phyloP scores from a whole-genome alignment of 768 basidiomycete genomes.

The Lentinula boryana region DNA sequence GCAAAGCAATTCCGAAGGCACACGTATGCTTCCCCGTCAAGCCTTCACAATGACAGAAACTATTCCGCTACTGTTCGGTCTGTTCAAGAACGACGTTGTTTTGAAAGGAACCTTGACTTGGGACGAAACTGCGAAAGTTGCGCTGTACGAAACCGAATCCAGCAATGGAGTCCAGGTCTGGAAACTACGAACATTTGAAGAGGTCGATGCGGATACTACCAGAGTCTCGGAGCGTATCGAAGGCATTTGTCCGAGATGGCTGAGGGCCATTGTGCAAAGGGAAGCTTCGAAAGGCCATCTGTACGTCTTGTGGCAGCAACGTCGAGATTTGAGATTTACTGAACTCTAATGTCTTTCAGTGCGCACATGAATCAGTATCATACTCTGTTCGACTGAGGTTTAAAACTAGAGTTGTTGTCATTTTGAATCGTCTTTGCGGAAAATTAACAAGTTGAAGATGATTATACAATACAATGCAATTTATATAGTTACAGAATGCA shows the following conservation, averaged over 20 bases:
- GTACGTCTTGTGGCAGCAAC: slow-evolving; percentile 10
- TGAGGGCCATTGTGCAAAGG: slow-evolving; percentile 21
- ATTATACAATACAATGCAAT: background rate
- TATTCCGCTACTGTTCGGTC: slow-evolving; percentile 24
- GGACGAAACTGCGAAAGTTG: slow-evolving; percentile 19
- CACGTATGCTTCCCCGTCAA: slow-evolving; percentile 17
- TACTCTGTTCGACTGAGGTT: background rate
- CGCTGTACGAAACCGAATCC: slow-evolving; percentile 24
- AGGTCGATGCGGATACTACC: slow-evolving; percentile 17
- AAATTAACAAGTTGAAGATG: too few relatives aligned
- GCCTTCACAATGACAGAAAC: slow-evolving; percentile 25
- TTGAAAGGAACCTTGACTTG: slow-evolving; percentile 27
- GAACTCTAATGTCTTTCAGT: background rate
- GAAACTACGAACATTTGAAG: slow-evolving; percentile 25
- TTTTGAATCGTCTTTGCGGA: too few relatives aligned
- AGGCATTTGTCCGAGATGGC: slow-evolving; percentile 21
- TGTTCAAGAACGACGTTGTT: slow-evolving; percentile 19
- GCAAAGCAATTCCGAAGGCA: background rate
- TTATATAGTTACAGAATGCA: background rate
- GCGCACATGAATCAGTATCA: background rate
- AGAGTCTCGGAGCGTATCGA: slow-evolving; percentile 25
- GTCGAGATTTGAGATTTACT: background rate
- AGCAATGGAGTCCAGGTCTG: slow-evolving; percentile 16
- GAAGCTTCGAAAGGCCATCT: slow-evolving; percentile 18
- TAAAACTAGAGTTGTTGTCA: too few relatives aligned